phyloP scores from a whole-genome alignment of 805 yeast species.

The Pichia membranifaciens region DNA sequence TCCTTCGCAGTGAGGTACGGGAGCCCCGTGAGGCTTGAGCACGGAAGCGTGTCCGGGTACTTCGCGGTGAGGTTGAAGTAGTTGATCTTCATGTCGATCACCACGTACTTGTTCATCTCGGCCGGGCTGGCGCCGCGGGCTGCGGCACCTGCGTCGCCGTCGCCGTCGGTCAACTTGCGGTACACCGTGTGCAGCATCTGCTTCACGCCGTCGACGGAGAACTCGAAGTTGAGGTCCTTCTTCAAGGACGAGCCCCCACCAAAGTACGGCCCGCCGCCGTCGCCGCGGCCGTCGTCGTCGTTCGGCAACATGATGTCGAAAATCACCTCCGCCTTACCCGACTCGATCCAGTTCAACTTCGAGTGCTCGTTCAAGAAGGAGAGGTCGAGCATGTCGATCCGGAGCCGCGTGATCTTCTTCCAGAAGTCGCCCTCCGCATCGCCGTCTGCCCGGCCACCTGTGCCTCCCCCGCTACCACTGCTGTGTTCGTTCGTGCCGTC shows the following conservation, averaged over 20 bases:
- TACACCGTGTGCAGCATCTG: conserved; percentile 9
- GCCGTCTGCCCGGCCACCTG: conserved; percentile 26
- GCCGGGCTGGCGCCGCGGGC: too few species aligned
- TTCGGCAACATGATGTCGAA: conserved; percentile 72
- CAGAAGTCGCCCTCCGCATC: conserved; percentile 29
- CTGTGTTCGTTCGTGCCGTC: neutral
- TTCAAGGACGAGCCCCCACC: neutral
- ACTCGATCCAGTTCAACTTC: conserved; percentile 65
- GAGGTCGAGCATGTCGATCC: conserved; percentile 35
- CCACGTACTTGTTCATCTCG: conserved; percentile 45
- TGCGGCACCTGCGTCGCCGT: too few species aligned
- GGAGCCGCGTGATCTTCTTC: conserved; percentile 45
- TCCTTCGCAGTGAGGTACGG: conserved; percentile 56
- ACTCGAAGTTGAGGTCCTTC: conserved; percentile 4
- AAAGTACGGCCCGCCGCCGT: conserved; percentile 9
- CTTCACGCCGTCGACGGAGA: conserved; percentile 9
- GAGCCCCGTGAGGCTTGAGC: conserved; percentile 44
- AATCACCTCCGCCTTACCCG: conserved; percentile 62
- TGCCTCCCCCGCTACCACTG: conserved; percentile 22
- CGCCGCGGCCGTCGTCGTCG: conserved; percentile 31
- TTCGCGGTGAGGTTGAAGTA: conserved; percentile 58
- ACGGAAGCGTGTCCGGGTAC: conserved; percentile 44
- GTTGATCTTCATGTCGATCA: conserved; percentile 60
- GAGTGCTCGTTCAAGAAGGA: conserved; percentile 27
- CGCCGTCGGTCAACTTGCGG: neutral